phyloP scores from a whole-genome alignment of 2,329 filamentous ascomycete species.

The Cladorrhinum sp. region DNA sequence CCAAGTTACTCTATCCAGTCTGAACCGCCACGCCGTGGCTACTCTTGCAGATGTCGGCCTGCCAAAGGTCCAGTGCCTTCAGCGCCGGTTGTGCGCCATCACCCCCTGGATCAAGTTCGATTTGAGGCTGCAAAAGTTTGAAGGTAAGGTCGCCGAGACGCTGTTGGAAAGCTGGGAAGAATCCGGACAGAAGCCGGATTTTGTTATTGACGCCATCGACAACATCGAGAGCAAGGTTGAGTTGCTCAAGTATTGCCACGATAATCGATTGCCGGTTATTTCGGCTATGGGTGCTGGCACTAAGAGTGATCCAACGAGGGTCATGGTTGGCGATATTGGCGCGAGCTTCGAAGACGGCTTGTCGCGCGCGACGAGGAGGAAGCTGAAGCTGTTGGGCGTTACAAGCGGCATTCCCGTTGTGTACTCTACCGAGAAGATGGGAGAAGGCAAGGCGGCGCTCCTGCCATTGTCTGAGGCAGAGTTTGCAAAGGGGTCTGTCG shows the following conservation, averaged over 20 bases:
- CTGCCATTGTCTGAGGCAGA: conserved; percentile 86
- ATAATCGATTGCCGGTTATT: conserved; percentile 75
- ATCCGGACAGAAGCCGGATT: conserved; percentile 67
- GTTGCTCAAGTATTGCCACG: conserved; percentile 81
- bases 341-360: conserved; percentile 83
- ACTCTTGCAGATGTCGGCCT: conserved; percentile 91
- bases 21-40: conserved; percentile 94
- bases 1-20: conserved; percentile 88
- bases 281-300: conserved; percentile 95
- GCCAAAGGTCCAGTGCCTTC: conserved; percentile 84
- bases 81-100: conserved; percentile 76
- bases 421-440: conserved; percentile 86
- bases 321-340: conserved; percentile 89
- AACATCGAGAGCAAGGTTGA: conserved; percentile 97
- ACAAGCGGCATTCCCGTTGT: conserved; percentile 85
- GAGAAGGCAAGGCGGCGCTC: conserved; percentile 85
- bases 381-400: conserved; percentile 74
- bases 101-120: conserved; percentile 92
- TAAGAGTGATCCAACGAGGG: conserved; percentile 80
- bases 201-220: conserved; percentile 95
- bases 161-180: conserved; percentile 67
- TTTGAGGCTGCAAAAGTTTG: conserved; percentile 79
- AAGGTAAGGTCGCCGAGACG: conserved; percentile 59
- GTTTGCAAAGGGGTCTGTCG: conserved; percentile 78
- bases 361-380: conserved; percentile 77